Base-by-base conservation (phyloP, 2,329 filamentous ascomycete species). In the Epicoccum nigrum region DNA sequence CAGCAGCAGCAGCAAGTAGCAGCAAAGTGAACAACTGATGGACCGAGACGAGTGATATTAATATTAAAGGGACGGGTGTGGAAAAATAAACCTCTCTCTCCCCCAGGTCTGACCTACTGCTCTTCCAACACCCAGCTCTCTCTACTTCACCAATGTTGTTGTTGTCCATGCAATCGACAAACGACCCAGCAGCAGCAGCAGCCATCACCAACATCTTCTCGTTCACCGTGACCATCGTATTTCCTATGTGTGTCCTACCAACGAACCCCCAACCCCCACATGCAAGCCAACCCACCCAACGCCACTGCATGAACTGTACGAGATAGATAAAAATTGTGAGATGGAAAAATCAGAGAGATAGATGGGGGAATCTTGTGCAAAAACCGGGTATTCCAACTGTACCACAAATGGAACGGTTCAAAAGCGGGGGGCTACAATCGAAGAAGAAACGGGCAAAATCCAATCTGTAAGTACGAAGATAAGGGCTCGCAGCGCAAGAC, bases 311-410 rank as follows among this genome's bases (percentile, higher is more conserved):
- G 49, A 52, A 42, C 37, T 38, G 32, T 48, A 52, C 33, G 46
- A 55, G 56, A 60, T 35, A 52, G n/a, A n/a, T n/a, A n/a, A n/a
- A n/a, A n/a, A n/a, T n/a, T n/a, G n/a, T n/a, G n/a, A n/a, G n/a
- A n/a, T n/a, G n/a, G n/a, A n/a, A n/a, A n/a, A n/a, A 57, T 45
- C 9, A 42, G 55, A 52, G 47, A 62, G 30, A 53, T 50, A n/a
- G n/a, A n/a, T 25, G 23, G 63, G 62, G 63, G 62, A 65, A 65
- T 65, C 63, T 64, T 62, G 63, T 65, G 61, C 63, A 51, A 52
- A 51, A 52, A 52, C 49, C 43, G 49, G 49, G 49, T 52, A 52
- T 52, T 52, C 49, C 39, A 47, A 47, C 49, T 52, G 32, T 27
- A 52, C 49, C 43, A 37, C 49, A 42, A 51, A 61, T 49, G 52